Base-by-base conservation (phyloP, 176 grass and related monocot species). In the Triticum dicoccoides region DNA sequence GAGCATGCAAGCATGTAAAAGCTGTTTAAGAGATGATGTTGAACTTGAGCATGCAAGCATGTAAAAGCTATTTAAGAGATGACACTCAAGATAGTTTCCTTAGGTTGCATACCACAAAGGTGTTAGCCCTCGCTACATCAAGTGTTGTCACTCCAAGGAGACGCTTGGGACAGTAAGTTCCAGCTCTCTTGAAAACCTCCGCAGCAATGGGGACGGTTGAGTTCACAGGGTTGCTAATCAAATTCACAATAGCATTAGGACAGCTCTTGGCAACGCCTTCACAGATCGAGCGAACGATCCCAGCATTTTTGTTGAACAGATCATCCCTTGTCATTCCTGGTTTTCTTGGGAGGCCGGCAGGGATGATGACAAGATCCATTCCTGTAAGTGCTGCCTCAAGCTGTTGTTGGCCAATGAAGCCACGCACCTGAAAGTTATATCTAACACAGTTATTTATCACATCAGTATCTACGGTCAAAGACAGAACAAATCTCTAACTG, bases 261-360 rank as follows among this genome's bases (percentile, higher is more conserved):
- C 92, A 96, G 79, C 92, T 93, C 61, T 91, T 92, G 73, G 89
- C 86, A 86, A 99, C 86, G 6, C 92, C 97, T 71, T 99, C 90
- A 82, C 90, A 96, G 18, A 99, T 89, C 0, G 87, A 85, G 52
- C 89, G 90, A 58, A 99, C 97, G 52, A 99, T 99, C 63, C 97
- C 97, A 35, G 97, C 97, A 78, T 96, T 99, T 84, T 91, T 99
- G 80, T 99, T 96, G 87, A 99, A 99, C 18, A 99, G 82, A 90
- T 99, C 97, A 77, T 99, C 97, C 80, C 97, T 93, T 61, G 97
- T 99, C 97, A 99, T 99, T 87, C 97, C 93, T 24, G 97, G 97
- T 86, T 96, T 99, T 84, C 97, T 94, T 51, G 97, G 97, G 61
- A 99, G 80, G 13, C 94, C 97, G 80, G 97, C 97, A 32, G 97